Evolutionary conservation across 768 basidiomycete genomes (phyloP), one percentile per base, ranked within the genome.

Genomic region (Psilocybe cyanescens): DNA sequence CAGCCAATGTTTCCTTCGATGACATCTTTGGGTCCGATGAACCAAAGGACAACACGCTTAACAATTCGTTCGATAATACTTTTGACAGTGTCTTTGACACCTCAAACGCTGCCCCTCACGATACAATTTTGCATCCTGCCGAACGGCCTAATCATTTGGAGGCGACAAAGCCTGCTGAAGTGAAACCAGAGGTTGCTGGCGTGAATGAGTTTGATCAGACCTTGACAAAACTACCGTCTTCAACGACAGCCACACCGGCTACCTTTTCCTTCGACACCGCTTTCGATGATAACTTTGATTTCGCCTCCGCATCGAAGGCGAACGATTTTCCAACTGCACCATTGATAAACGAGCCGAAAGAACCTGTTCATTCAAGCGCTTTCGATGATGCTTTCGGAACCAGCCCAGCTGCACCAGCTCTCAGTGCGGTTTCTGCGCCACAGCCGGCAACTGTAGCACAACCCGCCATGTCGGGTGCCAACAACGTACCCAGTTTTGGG

Each of bases 191-290:
- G 44, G 51, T 67, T 64, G 80, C 82, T 57, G 87, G 85, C 14
- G 79, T 88, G 1, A 86, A 79, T 64, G 91, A 85, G 54, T 91
- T 93, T 65, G 91, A 94, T 68, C 90, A 92, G 69, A 87, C 89
- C 0, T 79, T 94, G 69, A 83, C 86, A 16, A 86, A 83, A 62
- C 75, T 85, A 19, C 73, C 85, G 0, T 70, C 71, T 33, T 76
- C 73, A 39, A 68, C 73, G 8, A 65, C 74, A 8, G 67, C 83
- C 9, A 63, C 78, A 5, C 65, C 76, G 4, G 72, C 78, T 24
- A 67, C 74, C 24, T 86, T 91, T 65, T 80, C 86, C 3, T 92
- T 94, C 58, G 90, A 89, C 57, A 78, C 84, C 48, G 84, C 73
- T 14, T 82, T 82, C 47, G 81, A 83, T 17, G 81, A 82, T 59